Conservation (phyloP, 305 asterid genomes). For the Fraxinus ornus region DNA sequence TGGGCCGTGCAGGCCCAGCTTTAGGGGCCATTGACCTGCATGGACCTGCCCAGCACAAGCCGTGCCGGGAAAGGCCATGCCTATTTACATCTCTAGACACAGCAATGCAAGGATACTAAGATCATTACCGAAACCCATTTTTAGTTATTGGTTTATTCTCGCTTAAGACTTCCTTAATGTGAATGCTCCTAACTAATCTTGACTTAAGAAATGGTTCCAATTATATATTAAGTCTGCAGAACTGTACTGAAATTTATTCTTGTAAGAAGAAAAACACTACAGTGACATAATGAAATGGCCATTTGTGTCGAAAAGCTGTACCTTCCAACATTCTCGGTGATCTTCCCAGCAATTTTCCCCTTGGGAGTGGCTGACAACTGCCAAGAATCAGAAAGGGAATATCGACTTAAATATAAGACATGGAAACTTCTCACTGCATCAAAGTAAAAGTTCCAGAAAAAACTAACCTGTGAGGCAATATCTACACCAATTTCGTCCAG, state of each 20-base stretch:
- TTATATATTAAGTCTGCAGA: background rate
- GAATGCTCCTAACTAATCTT: background rate
- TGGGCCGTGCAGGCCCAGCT: background rate
- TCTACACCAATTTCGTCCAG: constrained; percentile 93
- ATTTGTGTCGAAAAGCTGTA: constrained; percentile 21
- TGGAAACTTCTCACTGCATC: background rate
- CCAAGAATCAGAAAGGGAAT: constrained; percentile 16
- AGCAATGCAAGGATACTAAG: background rate
- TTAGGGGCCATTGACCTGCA: background rate
- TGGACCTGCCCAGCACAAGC: background rate
- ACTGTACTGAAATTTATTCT: background rate
- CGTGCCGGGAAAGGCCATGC: no score
- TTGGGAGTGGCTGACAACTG: constrained; percentile 92
- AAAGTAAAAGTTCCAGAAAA: background rate
- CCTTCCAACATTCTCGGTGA: constrained; percentile 61
- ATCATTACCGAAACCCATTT: background rate
- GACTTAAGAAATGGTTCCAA: no score
- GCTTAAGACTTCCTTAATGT: background rate
- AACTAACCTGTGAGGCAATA: constrained; percentile 84
- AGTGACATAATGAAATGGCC: background rate
- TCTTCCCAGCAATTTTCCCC: constrained; percentile 77
- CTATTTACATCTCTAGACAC: background rate
- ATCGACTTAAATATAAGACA: constrained; percentile 1
- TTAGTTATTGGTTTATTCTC: background rate
- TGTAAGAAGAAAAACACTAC: background rate